Conservation (phyloP, 2,329 filamentous ascomycete genomes). For the Camillea tinctor region DNA sequence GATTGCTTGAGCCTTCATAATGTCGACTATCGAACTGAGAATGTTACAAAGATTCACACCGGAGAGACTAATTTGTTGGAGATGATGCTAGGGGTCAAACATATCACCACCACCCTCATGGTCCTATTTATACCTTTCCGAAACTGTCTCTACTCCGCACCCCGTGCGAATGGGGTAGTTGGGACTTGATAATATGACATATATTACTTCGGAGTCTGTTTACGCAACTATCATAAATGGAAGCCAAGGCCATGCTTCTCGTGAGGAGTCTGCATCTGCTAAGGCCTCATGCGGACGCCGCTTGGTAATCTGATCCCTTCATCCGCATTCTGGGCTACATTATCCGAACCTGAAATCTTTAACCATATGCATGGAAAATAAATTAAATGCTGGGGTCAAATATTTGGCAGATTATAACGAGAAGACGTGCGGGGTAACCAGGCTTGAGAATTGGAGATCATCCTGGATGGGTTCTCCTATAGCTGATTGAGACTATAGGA, state of each 20-base stretch:
- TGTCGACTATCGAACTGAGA: background rate
- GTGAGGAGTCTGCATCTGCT: background rate
- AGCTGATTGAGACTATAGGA: background rate
- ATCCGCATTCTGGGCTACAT: background rate
- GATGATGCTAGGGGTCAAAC: background rate
- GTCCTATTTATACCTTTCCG: background rate
- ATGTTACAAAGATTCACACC: background rate
- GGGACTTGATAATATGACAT: background rate
- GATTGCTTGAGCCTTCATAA: conserved; percentile 9
- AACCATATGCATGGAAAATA: background rate
- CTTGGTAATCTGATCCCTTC: background rate
- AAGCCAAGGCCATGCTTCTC: background rate
- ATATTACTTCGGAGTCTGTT: background rate
- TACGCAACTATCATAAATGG: background rate
- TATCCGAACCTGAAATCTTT: background rate
- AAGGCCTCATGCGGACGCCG: background rate
- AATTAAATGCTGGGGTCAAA: background rate
- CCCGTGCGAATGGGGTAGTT: background rate
- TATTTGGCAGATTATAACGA: background rate
- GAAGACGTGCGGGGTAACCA: background rate
- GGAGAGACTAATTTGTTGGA: background rate
- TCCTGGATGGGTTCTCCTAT: background rate
- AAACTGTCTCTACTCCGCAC: background rate
- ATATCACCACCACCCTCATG: background rate
- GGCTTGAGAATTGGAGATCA: background rate